Conservation (phyloP, 2,329 filamentous ascomycete species). For the Alternaria postmessia region DNA sequence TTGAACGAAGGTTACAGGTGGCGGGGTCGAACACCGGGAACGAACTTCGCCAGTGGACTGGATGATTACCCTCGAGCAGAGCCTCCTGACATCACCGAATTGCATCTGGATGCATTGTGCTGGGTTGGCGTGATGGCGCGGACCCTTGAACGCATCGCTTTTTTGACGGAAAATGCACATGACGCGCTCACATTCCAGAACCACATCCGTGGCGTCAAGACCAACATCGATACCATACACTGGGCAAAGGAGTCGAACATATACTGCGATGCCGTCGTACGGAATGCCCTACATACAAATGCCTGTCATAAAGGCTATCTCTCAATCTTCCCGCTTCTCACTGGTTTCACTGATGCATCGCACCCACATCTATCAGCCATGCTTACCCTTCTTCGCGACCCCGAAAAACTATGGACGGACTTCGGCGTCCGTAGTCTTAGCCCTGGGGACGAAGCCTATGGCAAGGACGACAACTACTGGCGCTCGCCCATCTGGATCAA, state of each 20-base stretch:
- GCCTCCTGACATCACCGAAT: conserved; percentile 88
- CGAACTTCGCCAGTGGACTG: conserved; percentile 86
- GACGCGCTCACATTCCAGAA: conserved; percentile 74
- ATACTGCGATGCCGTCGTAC: conserved; percentile 91
- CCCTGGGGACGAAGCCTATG: conserved; percentile 79
- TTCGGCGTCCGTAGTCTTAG: conserved; percentile 88
- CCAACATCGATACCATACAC: conserved; percentile 88
- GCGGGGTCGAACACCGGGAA: conserved; percentile 82
- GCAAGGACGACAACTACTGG: conserved; percentile 95
- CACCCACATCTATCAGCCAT: conserved; percentile 76
- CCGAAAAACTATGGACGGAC: conserved; percentile 83
- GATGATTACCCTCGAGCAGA: conserved; percentile 94
- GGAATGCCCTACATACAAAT: conserved; percentile 81
- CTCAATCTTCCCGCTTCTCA: conserved; percentile 87
- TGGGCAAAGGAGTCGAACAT: conserved; percentile 82
- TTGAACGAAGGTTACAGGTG: conserved; percentile 86
- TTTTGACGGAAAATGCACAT: conserved; percentile 73
- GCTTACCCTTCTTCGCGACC: conserved; percentile 78
- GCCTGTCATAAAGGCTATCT: conserved; percentile 96
- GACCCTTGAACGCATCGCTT: conserved; percentile 77
- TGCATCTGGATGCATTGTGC: conserved; percentile 89
- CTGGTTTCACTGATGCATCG: conserved; percentile 76
- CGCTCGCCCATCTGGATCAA: conserved; percentile 93
- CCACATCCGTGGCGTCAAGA: conserved; percentile 75
- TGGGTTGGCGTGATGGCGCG: conserved; percentile 96